phyloP scores from a whole-genome alignment of 164 flowering plant species.

The Saururus chinensis region DNA sequence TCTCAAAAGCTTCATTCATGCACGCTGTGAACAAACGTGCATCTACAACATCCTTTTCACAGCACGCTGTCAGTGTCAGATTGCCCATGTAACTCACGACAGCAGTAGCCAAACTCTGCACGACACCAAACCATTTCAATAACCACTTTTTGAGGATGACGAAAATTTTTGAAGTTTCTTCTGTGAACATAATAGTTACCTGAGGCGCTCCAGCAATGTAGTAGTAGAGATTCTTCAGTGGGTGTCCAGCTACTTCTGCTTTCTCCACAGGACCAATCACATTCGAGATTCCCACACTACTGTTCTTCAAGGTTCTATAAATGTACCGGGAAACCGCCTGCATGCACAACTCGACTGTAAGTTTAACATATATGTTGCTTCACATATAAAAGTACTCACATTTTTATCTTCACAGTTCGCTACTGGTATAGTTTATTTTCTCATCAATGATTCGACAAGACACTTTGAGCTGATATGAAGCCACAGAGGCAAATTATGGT shows the following conservation, averaged over 20 bases:
- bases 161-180: no score
- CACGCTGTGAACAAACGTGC: background rate
- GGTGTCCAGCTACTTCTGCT: slow-evolving; percentile 26
- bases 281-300: slow-evolving; percentile 32
- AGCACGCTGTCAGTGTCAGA: background rate
- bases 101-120: slow-evolving; percentile 5
- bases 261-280: slow-evolving; percentile 31
- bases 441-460: no score
- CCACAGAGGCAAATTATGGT: no score
- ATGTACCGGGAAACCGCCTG: slow-evolving; percentile 23
- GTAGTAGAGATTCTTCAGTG: slow-evolving; percentile 28
- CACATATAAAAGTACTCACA: no score
- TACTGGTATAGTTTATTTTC: no score
- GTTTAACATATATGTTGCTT: no score
- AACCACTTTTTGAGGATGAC: no score
- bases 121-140: background rate
- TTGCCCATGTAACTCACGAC: slow-evolving; percentile 8
- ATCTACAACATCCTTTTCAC: slow-evolving; percentile 6
- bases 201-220: slow-evolving; percentile 24
- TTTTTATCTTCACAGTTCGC: no score
- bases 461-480: no score
- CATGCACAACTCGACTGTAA: background rate
- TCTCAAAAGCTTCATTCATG: slow-evolving; percentile 1
- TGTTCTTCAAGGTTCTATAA: slow-evolving; percentile 15
- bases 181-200: slow-evolving; percentile 13